Evolutionary conservation across 164 flowering plant genomes (phyloP).

Genomic region (Brasenia schreberi): DNA sequence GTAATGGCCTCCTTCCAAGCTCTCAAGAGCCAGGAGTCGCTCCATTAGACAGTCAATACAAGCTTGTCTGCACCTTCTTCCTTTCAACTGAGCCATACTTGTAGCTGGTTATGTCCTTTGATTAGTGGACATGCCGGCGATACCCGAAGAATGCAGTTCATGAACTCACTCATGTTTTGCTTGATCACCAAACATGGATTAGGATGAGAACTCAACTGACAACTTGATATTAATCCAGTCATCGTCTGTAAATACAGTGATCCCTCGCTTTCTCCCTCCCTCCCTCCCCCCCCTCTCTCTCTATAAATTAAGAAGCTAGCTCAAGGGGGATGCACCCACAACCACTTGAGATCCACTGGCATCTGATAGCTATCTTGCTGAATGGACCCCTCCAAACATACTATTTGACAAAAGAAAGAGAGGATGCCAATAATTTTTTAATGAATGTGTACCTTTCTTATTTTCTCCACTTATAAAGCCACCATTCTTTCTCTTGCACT

Average conservation of each 20-base stretch:
- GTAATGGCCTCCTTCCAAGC: not conserved
- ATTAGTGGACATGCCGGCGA: not conserved
- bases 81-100: not conserved
- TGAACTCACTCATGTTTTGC: not conserved
- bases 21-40: not conserved
- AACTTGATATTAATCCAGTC: not conserved
- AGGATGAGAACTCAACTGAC: not conserved
- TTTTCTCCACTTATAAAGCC: slow-evolving; percentile 1
- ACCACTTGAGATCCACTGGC: slow-evolving; percentile 37
- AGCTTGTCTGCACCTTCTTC: not conserved
- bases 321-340: slow-evolving; percentile 68
- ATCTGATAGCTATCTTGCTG: slow-evolving; percentile 49
- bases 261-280: not conserved
- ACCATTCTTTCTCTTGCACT: not conserved
- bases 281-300: not conserved
- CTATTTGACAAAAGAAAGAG: not conserved
- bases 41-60: not conserved
- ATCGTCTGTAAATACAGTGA: not conserved
- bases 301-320: not conserved
- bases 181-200: not conserved
- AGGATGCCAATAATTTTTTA: not conserved
- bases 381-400: slow-evolving; percentile 34
- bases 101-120: not conserved
- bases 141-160: not conserved
- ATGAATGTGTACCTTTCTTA: not conserved